Evolutionary conservation across 2,329 filamentous ascomycete genomes (phyloP).

Genomic region (Rasamsonia emersonii): DNA sequence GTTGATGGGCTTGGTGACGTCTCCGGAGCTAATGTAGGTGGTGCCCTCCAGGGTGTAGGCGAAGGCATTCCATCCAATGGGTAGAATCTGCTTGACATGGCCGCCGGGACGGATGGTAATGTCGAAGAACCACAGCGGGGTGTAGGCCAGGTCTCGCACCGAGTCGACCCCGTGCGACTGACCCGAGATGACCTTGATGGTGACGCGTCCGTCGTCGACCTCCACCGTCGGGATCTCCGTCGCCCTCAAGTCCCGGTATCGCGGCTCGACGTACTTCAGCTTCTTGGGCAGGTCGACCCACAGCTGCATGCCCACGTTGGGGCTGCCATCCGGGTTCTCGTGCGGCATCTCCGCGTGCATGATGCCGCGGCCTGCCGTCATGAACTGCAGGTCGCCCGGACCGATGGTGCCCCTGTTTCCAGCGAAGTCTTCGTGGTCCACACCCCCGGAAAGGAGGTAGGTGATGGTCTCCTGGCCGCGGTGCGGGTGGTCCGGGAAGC

Average conservation of each 20-base stretch:
- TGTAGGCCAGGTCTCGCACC: constrained; percentile 85
- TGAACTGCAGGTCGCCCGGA: constrained; percentile 90
- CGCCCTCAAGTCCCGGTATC: constrained; percentile 77
- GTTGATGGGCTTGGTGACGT: constrained; percentile 19
- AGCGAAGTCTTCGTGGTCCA: constrained; percentile 89
- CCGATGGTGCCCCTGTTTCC: constrained; percentile 77
- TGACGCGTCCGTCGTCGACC: constrained; percentile 63
- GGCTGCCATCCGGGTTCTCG: constrained; percentile 63
- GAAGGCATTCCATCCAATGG: constrained; percentile 80
- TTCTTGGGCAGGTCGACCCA: constrained; percentile 85
- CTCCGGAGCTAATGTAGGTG: constrained; percentile 51
- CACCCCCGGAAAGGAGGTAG: constrained; percentile 74
- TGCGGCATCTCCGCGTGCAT: constrained; percentile 94
- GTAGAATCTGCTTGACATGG: constrained; percentile 64
- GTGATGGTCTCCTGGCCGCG: constrained; percentile 85
- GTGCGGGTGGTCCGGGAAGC: constrained; percentile 81
- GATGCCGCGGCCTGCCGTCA: constrained; percentile 88
- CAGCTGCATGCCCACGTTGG: constrained; percentile 82
- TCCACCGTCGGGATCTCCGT: constrained; percentile 69
- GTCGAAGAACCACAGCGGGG: constrained; percentile 93
- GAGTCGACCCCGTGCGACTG: constrained; percentile 76
- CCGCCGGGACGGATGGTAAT: constrained; percentile 73
- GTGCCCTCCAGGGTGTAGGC: constrained; percentile 74
- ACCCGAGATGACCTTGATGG: constrained; percentile 84
- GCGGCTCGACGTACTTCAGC: constrained; percentile 80